Percentiles rank a stretch among this genome's conserved stretches.
Conservation (phyloP, 805 yeast species). For the Wickerhamomyces silvicola region DNA sequence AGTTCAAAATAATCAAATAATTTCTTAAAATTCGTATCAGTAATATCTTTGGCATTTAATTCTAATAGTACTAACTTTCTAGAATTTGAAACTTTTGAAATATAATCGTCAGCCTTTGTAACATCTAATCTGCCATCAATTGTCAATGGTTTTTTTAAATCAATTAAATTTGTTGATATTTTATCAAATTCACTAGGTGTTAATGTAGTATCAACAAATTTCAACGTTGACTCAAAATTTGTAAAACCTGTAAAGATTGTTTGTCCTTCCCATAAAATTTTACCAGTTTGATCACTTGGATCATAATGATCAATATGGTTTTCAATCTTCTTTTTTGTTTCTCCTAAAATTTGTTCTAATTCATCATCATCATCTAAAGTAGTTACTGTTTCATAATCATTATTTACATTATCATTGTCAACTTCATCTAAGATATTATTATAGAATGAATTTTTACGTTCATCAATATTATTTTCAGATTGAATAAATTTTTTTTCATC, state of each 20-base stretch:
- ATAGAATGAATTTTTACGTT: conserved; percentile 11
- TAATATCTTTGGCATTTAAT: conserved; percentile 25
- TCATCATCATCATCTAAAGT: conserved; percentile 26
- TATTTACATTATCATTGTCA: conserved; percentile 3
- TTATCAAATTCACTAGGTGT: conserved; percentile 17
- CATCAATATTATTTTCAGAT: conserved; percentile 10
- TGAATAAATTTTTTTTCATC: conserved; percentile 18
- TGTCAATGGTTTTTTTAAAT: conserved; percentile 26
- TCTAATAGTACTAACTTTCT: conserved; percentile 50
- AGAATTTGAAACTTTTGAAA: conserved; percentile 38
- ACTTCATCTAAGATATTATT: conserved; percentile 14
- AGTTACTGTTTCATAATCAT: conserved; percentile 1
- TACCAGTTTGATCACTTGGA: conserved; percentile 11
- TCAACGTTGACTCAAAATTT: conserved; percentile 28
- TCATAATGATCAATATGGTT: conserved; percentile 12
- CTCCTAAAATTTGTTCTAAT: conserved; percentile 24
- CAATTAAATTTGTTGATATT: conserved; percentile 17
- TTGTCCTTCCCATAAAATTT: conserved; percentile 40
- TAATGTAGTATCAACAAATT: conserved; percentile 23
- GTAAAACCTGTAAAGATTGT: conserved; percentile 45
- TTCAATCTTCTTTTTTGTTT: conserved; percentile 16
- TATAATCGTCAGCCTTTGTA: conserved; percentile 48
- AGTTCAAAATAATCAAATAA: conserved; percentile 28
- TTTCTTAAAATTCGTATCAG: conserved; percentile 14
- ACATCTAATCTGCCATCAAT: conserved; percentile 61